A percentile compares a stretch with the other conserved stretches of the same genome.
Evolutionary conservation across 495 filamentous ascomycete genomes (phyloP).

Genomic region (Penicillium argentinense): DNA sequence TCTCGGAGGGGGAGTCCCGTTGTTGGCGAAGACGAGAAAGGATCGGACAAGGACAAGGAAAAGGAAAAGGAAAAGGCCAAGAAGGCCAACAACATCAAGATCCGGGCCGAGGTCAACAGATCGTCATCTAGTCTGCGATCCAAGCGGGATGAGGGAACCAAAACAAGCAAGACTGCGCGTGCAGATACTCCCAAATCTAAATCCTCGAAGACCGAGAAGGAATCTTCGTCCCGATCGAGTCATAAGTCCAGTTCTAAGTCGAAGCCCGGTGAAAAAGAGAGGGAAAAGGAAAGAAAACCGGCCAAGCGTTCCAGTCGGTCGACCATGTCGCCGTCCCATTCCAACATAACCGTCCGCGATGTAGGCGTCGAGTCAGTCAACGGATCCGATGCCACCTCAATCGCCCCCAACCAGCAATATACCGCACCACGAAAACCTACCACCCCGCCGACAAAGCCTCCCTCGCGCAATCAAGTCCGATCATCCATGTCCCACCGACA

Average conservation of each 20-base stretch:
- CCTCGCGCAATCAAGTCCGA: conserved; percentile 40
- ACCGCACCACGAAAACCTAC: conserved; percentile 39
- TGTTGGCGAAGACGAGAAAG: conserved; percentile 39
- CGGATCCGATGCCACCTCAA: conserved; percentile 66
- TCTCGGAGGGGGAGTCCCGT: conserved; percentile 47
- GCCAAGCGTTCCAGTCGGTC: conserved; percentile 38
- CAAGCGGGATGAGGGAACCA: conserved; percentile 39
- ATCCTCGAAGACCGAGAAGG: conserved; percentile 29
- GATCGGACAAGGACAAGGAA: conserved; percentile 44
- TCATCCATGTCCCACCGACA: conserved; percentile 38
- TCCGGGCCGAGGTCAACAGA: conserved; percentile 40
- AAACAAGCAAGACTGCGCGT: conserved; percentile 39
- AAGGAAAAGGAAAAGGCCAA: conserved; percentile 40
- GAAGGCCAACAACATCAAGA: conserved; percentile 39
- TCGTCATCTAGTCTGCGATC: conserved; percentile 45
- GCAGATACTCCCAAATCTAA: conserved; percentile 46
- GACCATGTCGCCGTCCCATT: conserved; percentile 34
- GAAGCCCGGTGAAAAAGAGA: conserved; percentile 33
- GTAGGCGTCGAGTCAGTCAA: conserved; percentile 43
- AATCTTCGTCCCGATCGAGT: conserved; percentile 33
- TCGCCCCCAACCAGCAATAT: conserved; percentile 59
- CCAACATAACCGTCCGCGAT: conserved; percentile 40
- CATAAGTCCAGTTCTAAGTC: conserved; percentile 34
- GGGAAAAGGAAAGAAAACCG: conserved; percentile 28
- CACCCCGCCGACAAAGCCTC: conserved; percentile 39